Base-by-base conservation (phyloP, 2,329 filamentous ascomycete genomes). In the Ploettnerulaceae sp. region DNA sequence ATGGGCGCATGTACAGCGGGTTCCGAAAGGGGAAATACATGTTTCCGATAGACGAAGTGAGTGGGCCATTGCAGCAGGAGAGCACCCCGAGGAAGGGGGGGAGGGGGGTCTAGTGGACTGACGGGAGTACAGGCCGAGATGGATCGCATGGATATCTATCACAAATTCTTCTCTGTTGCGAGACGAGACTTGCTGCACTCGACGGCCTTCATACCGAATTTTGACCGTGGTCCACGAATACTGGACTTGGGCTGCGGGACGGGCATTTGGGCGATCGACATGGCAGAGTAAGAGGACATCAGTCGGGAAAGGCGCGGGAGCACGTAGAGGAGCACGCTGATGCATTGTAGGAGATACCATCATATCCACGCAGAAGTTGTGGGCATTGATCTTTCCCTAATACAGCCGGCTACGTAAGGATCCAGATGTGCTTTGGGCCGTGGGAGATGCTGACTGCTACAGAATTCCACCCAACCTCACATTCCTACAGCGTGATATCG, bases 221-320 rank as follows among this genome's bases (percentile, higher is more conserved):
- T 50, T 22, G 53, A 60, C 29, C 34, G 37, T 14, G 57, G 52
- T 7, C 67, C 68, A 2, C 67, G 69, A 40, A 72, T 84, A 37
- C 62, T 85, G 32, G 81, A 85, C 59, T 63, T 95, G 44, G 91
- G 89, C 32, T 90, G 85, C 53, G 91, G 90, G 15, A 95, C 89
- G 1, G 89, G 89, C 29, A 91, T 95, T 51, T 97, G 91, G 91
- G 80, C 85, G 31, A 86, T 94, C 58, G 85, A 91, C 56, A 84
- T 95, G 68, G 85, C 86, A 53, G 82, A 86, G 77, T 88, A 71
- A 69, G 79, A 69, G 59, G 44, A 21, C 7, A n/a, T n/a, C 15
- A 24, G 20, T 18, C n/a, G 18, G 39, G 21, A 17, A 7, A 12
- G 17, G 14, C 12, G 25, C 25, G 34, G n/a, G n/a, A n/a, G n/a